Conservation (phyloP, 257 asterid genomes). For the Lycium barbarum region DNA sequence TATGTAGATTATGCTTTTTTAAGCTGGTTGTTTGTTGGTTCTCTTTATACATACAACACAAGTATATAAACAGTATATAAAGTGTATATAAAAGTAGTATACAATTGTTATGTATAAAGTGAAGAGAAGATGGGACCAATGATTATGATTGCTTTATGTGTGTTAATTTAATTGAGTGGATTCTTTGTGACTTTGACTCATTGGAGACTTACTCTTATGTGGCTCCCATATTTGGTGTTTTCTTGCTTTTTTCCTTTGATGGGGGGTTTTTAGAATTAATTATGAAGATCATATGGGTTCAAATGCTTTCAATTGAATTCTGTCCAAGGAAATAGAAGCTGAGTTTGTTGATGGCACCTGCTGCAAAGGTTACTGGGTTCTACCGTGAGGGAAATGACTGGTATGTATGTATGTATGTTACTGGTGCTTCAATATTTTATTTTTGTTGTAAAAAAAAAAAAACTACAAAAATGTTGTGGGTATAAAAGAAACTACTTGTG, state of each 20-base stretch:
- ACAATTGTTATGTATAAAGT: no score
- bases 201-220: constrained; percentile 42
- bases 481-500: no score
- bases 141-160: constrained; percentile 33
- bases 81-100: not conserved
- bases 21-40: constrained; percentile 39
- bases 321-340: constrained; percentile 22
- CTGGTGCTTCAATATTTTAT: no score
- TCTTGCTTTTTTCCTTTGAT: constrained; percentile 42
- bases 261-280: constrained; percentile 54
- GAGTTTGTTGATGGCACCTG: constrained; percentile 66
- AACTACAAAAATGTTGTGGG: no score
- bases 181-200: constrained; percentile 40
- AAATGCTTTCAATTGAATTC: constrained; percentile 43
- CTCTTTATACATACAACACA: constrained; percentile 33
- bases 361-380: constrained; percentile 67
- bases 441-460: no score
- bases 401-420: constrained; percentile 37
- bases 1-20: constrained; percentile 39
- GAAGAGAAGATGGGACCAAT: no score
- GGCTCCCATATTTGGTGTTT: constrained; percentile 73
- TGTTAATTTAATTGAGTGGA: constrained; percentile 33
- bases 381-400: constrained; percentile 85
- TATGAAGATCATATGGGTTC: constrained; percentile 49
- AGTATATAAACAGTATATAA: constrained; percentile 11